A percentile compares a stretch with the other conserved stretches of the same genome.
phyloP scores from a whole-genome alignment of 2,329 filamentous ascomycete species.

The Chaetomium strumarium region DNA sequence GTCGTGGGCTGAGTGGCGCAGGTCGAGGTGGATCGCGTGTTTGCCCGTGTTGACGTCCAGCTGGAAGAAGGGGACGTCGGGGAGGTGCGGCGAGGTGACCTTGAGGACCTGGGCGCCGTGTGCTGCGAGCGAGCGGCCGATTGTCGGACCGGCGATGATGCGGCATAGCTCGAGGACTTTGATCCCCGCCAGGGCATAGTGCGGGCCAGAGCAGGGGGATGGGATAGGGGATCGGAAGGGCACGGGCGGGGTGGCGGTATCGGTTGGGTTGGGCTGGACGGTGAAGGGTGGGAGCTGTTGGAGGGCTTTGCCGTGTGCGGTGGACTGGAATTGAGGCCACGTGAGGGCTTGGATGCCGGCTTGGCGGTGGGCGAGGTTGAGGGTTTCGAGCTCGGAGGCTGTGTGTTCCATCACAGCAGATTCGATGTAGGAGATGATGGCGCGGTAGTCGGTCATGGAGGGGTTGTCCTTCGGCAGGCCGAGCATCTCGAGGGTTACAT shows the following conservation, averaged over 20 bases:
- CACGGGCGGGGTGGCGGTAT: slow-evolving; percentile 43
- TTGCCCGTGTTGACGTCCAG: slow-evolving; percentile 69
- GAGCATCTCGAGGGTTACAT: slow-evolving; percentile 63
- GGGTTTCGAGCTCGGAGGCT: slow-evolving; percentile 48
- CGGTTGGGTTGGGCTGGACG: slow-evolving; percentile 41
- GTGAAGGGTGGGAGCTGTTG: slow-evolving; percentile 40
- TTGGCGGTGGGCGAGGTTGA: slow-evolving; percentile 51
- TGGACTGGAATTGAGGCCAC: slow-evolving; percentile 53
- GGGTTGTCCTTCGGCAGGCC: slow-evolving; percentile 57
- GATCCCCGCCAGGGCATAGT: slow-evolving; percentile 48
- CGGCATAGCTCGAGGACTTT: slow-evolving; percentile 70
- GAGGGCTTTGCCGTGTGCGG: slow-evolving; percentile 45
- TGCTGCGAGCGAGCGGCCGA: slow-evolving; percentile 65
- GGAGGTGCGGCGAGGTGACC: slow-evolving; percentile 60
- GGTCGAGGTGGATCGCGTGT: slow-evolving; percentile 57
- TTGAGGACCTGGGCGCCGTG: slow-evolving; percentile 71
- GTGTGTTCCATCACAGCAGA: slow-evolving; percentile 50
- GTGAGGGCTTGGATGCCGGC: slow-evolving; percentile 56
- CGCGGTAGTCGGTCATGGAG: slow-evolving; percentile 53
- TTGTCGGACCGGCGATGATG: slow-evolving; percentile 69
- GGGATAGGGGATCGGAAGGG: slow-evolving; percentile 31
- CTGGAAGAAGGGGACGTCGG: slow-evolving; percentile 67
- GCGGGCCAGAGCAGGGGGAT: slow-evolving; percentile 20
- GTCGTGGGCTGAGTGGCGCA: slow-evolving; percentile 47
- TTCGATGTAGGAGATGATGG: slow-evolving; percentile 56